These are phyloP conservation scores for Claviceps sp. DNA, from an alignment of 2,329 filamentous ascomycete species.

Conservation along the genomic window DNA sequence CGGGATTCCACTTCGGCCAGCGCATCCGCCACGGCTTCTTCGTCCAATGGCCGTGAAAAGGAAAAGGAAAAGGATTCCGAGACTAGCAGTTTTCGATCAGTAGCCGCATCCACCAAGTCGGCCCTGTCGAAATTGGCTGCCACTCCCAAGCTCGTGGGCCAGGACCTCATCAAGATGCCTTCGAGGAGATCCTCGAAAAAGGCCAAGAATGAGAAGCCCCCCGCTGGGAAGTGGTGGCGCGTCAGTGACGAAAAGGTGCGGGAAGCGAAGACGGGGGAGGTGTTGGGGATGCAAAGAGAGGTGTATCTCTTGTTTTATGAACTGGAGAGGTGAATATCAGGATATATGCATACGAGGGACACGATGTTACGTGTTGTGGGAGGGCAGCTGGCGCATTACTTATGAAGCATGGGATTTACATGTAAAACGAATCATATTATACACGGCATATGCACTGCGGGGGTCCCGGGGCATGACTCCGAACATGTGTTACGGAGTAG, in stretches of 20 bases:
- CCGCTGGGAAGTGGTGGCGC: constrained; percentile 77
- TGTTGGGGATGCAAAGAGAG: constrained; percentile 86
- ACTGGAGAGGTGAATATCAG: constrained; percentile 41
- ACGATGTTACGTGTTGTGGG: background rate
- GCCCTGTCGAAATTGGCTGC: constrained; percentile 34
- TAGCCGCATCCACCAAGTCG: constrained; percentile 42
- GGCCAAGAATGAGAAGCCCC: constrained; percentile 41
- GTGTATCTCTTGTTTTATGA: constrained; percentile 97
- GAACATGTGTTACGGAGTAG: no score
- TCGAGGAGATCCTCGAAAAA: constrained; percentile 17
- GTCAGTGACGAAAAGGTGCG: constrained; percentile 96
- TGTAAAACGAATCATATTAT: no score
- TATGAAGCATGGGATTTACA: no score
- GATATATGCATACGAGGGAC: background rate
- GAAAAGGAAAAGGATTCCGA: constrained; percentile 32
- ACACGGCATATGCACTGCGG: no score
- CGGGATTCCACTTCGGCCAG: constrained; percentile 5
- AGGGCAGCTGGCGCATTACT: no score
- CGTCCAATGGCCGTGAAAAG: constrained; percentile 9
- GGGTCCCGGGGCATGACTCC: no score
- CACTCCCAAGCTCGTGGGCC: constrained; percentile 18
- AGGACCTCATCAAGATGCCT: constrained; percentile 12
- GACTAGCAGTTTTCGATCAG: constrained; percentile 39
- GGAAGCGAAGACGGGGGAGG: constrained; percentile 83
- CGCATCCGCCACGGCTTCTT: constrained; percentile 7